phyloP scores from a whole-genome alignment of 768 basidiomycete species.

The Rhodotorula taiwanensis region DNA sequence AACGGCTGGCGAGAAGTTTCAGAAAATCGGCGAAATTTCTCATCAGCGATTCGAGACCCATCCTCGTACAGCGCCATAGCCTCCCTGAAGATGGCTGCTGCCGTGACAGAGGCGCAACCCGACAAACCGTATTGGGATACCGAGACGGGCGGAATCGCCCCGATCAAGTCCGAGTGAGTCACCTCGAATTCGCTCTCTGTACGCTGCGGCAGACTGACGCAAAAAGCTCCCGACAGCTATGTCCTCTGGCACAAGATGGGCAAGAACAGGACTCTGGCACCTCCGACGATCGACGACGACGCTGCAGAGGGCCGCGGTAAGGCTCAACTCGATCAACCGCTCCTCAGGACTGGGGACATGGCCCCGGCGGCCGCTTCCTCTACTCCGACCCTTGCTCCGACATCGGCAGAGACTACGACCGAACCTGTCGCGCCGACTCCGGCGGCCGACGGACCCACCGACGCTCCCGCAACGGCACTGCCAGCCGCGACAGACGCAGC shows the following conservation, averaged over 20 bases:
- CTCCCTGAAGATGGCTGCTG: background rate
- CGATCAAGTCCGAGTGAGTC: slow-evolving; percentile 10
- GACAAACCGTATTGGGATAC: slow-evolving; percentile 5
- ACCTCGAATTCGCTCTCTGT: background rate
- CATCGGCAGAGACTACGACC: background rate
- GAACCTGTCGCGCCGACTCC: background rate
- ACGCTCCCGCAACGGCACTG: background rate
- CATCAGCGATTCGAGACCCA: no score
- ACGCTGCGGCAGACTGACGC: no score
- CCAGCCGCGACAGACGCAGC: background rate
- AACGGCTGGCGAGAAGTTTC: no score
- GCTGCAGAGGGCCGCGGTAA: slow-evolving; percentile 28
- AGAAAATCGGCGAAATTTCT: no score
- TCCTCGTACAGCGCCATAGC: no score
- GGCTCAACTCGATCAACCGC: background rate
- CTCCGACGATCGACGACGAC: slow-evolving; percentile 17
- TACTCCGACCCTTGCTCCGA: background rate
- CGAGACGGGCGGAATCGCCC: background rate
- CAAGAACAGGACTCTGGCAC: background rate
- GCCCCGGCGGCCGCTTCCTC: background rate
- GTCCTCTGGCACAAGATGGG: slow-evolving; percentile 32
- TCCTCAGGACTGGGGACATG: slow-evolving; percentile 7
- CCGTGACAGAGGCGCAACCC: background rate
- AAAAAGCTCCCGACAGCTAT: slow-evolving; percentile 1
- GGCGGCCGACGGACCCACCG: background rate